A percentile compares a stretch with the other conserved stretches of the same genome.
phyloP scores from a whole-genome alignment of 106 monocot genomes.

The Dendrobium nobile region DNA sequence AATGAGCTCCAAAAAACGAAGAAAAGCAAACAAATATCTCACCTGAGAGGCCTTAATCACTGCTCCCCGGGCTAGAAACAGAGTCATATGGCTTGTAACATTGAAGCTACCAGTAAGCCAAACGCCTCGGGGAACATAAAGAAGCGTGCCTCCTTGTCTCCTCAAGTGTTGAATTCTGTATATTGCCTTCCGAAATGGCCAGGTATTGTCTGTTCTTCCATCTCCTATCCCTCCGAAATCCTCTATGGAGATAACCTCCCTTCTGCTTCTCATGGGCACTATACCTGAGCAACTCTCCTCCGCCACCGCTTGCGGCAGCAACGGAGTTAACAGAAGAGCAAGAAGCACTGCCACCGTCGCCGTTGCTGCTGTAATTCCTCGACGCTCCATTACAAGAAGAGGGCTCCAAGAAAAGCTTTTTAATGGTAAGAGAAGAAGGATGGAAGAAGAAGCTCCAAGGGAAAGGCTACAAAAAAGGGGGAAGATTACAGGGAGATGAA shows the following conservation, averaged over 20 bases:
- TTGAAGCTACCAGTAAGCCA: slow-evolving; percentile 92
- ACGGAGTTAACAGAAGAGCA: neutral
- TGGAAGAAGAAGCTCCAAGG: neutral
- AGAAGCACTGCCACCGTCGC: neutral
- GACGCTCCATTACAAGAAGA: neutral
- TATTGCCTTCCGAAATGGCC: slow-evolving; percentile 62
- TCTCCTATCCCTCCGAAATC: slow-evolving; percentile 37
- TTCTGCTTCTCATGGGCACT: slow-evolving; percentile 20
- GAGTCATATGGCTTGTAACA: slow-evolving; percentile 93
- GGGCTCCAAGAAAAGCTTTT: neutral
- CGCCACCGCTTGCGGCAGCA: neutral
- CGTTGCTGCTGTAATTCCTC: neutral
- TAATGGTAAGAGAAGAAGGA: neutral
- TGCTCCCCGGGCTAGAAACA: slow-evolving; percentile 65
- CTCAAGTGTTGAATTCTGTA: slow-evolving; percentile 56
- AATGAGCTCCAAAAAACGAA: too few species aligned
- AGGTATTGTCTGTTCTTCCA: slow-evolving; percentile 26
- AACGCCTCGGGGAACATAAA: slow-evolving; percentile 63
- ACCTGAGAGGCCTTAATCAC: slow-evolving; percentile 82
- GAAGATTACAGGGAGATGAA: neutral
- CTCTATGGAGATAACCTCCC: slow-evolving; percentile 26
- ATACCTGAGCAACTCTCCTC: slow-evolving; percentile 19
- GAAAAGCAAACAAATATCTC: neutral
- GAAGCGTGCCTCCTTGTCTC: slow-evolving; percentile 45
- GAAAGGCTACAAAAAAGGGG: neutral